These are phyloP conservation scores for Parathielavia appendiculata DNA, from an alignment of 495 filamentous ascomycete species.

Conservation along the genomic window DNA sequence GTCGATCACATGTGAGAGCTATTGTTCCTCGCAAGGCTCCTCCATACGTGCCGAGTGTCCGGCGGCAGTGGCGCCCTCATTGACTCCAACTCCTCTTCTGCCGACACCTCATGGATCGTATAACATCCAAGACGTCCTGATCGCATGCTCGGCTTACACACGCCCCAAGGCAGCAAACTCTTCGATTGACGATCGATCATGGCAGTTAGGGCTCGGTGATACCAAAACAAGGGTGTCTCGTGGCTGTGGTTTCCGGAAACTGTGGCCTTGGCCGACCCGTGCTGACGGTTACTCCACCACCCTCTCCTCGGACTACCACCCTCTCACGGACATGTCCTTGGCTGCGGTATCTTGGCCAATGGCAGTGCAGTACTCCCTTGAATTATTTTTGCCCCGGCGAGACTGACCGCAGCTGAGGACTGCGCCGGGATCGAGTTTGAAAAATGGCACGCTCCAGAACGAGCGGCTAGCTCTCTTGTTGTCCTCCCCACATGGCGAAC, in stretches of 20 bases:
- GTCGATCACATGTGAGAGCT: constrained; percentile 8
- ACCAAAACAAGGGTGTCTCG: constrained; percentile 8
- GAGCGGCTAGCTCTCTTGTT: background rate
- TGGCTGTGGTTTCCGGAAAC: constrained; percentile 4
- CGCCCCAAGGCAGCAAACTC: constrained; percentile 16
- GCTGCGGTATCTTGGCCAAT: constrained; percentile 20
- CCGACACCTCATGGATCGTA: too few species aligned
- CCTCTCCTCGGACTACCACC: background rate
- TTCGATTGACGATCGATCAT: too few species aligned
- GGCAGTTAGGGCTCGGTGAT: background rate
- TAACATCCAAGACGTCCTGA: background rate
- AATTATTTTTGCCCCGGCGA: constrained; percentile 13
- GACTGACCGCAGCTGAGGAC: constrained; percentile 6
- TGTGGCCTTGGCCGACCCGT: constrained; percentile 7
- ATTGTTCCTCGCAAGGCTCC: background rate
- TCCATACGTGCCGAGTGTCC: too few species aligned
- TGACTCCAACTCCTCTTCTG: too few species aligned
- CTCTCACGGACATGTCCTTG: constrained; percentile 8
- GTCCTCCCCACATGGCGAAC: background rate
- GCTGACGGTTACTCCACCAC: constrained; percentile 13
- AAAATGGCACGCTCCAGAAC: background rate
- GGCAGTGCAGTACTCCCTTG: background rate
- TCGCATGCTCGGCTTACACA: background rate
- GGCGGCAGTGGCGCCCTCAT: too few species aligned
- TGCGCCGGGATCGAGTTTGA: constrained; percentile 7